Evolutionary conservation across 2,329 filamentous ascomycete species (phyloP), one percentile per base, ranked within the genome.

Genomic region (Arachnomyces sp.): DNA sequence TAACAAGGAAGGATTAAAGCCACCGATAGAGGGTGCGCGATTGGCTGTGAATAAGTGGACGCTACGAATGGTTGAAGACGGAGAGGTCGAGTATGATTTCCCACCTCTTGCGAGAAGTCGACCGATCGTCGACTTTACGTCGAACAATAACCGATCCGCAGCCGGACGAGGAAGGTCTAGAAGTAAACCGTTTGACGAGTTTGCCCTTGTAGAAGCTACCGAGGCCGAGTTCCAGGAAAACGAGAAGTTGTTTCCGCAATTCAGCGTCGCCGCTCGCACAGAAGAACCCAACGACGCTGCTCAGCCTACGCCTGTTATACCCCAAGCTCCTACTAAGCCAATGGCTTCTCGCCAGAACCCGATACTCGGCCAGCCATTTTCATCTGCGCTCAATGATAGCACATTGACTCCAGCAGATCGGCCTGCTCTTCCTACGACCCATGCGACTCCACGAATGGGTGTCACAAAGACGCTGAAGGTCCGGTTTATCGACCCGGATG

Each of bases 51-150:
- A 82, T 49, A 66, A 69, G 43, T 82, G 78, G 78, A 74, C 76
- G 17, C 59, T 82, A 39, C 69, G 78, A n/a, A 81, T 82, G 72
- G 76, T 80, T 7, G 78, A 82, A 49, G 78, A 82, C 49, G 78
- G 75, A 4, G 78, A 82, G 51, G 74, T 82, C 2, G 78, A 82
- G 44, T 78, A 75, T 51, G 78, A 82, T 51, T 82, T 82, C 46
- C 77, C 78, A 4, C 69, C 78, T 1, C 59, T 82, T 25, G 69
- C 66, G 7, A 68, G 77, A 28, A 74, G 71, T 15, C 69, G 73
- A 47, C 72, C 75, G 1, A 69, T 82, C 39, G 69, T 71, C 3
- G 78, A 82, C 51, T 82, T 82, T 51, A 80, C 78, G 0, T 80
- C 75, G 2, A 82, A 82, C 60, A 82, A 82, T 55, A 81, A 79